These are phyloP conservation scores for Vitis rotundifolia DNA, from an alignment of 164 flowering plant species.

Conservation along the genomic window DNA sequence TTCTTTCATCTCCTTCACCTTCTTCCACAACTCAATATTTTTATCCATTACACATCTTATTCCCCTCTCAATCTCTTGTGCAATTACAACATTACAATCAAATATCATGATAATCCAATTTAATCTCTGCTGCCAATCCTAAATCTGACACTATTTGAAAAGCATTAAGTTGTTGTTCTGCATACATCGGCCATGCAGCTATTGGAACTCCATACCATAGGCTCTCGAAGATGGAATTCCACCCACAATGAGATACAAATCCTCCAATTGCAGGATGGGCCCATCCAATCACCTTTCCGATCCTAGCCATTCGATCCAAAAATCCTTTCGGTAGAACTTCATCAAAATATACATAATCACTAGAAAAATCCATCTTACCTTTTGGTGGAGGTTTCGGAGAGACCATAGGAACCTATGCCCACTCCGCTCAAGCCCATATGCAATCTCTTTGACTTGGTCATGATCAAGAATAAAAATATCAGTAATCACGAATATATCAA, in stretches of 20 bases:
- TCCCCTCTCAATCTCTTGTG: neutral
- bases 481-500: no score
- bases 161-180: neutral
- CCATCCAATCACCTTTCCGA: neutral
- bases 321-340: neutral
- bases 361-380: neutral
- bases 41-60: neutral
- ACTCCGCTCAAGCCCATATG: neutral
- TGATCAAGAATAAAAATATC: no score
- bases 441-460: neutral
- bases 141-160: neutral
- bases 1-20: neutral
- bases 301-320: neutral
- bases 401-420: slow-evolving; percentile 1
- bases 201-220: neutral
- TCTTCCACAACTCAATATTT: neutral
- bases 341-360: neutral
- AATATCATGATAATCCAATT: neutral
- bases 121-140: neutral
- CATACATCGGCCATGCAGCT: neutral
- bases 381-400: neutral
- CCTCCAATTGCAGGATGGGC: neutral
- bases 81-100: neutral
- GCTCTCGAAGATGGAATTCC: neutral
- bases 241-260: neutral